Evolutionary conservation across 2,329 filamentous ascomycete genomes (phyloP).

Genomic region (Sphaceloma murrayae): DNA sequence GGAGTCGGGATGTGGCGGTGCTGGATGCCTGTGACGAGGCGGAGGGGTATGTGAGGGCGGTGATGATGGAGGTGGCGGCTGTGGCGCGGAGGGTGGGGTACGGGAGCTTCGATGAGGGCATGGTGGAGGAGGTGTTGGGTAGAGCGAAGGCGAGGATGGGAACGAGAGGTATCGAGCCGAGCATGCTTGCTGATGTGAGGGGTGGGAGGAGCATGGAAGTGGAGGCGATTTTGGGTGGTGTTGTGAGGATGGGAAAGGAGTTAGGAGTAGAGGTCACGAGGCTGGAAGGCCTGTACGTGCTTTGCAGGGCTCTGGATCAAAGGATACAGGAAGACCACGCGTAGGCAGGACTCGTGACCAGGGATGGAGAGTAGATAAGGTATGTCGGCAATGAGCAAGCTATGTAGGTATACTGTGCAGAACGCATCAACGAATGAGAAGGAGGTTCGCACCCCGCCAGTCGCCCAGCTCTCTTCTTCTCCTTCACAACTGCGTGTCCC

Average conservation of each 20-base stretch:
- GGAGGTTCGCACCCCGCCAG: slow-evolving; percentile 7
- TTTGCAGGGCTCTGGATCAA: slow-evolving; percentile 36
- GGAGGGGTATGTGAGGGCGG: slow-evolving; percentile 30
- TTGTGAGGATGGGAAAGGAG: slow-evolving; percentile 34
- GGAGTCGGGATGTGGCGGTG: slow-evolving; percentile 44
- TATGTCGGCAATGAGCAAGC: neutral
- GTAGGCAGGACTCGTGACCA: too few relatives aligned
- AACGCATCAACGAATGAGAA: neutral
- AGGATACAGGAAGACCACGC: slow-evolving; percentile 18
- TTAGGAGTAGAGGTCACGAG: slow-evolving; percentile 34
- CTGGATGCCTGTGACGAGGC: slow-evolving; percentile 35
- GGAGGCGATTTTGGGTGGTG: slow-evolving; percentile 43
- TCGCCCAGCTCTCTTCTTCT: slow-evolving; percentile 7
- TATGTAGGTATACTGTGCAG: neutral
- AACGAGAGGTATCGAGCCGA: slow-evolving; percentile 37
- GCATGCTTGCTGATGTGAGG: slow-evolving; percentile 42
- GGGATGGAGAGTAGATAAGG: neutral
- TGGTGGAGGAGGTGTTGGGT: slow-evolving; percentile 32
- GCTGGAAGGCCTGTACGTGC: slow-evolving; percentile 38
- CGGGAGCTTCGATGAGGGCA: slow-evolving; percentile 28
- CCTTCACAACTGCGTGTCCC: neutral
- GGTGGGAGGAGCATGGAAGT: slow-evolving; percentile 38
- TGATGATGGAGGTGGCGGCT: slow-evolving; percentile 39
- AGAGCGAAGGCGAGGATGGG: slow-evolving; percentile 31
- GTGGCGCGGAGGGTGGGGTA: slow-evolving; percentile 36